Evolutionary conservation across 2,329 filamentous ascomycete species (phyloP).

Genomic region (Ascochyta viciae-villosae): DNA sequence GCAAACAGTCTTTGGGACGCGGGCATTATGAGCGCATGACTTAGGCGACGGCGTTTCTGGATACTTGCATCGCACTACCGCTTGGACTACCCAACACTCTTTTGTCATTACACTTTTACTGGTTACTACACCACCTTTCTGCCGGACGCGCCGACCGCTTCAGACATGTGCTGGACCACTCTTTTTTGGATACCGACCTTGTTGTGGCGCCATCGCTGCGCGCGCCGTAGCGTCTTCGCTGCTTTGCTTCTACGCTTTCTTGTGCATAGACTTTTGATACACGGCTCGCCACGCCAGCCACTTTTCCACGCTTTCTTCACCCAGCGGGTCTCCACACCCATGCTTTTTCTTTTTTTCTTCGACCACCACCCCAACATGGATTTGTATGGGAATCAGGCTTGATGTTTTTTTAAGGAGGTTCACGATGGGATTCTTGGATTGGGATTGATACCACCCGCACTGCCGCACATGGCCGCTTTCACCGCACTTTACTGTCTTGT

Average conservation of each 20-base stretch:
- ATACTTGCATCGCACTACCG: slow-evolving; percentile 11
- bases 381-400: slow-evolving; percentile 5
- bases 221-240: not conserved
- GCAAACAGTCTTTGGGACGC: not conserved
- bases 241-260: slow-evolving; percentile 1
- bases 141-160: slow-evolving; percentile 6
- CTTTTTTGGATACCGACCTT: not conserved
- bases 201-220: slow-evolving; percentile 1
- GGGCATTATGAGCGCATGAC: slow-evolving; percentile 23
- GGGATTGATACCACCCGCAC: slow-evolving; percentile 16
- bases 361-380: not conserved
- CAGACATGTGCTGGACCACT: slow-evolving; percentile 4
- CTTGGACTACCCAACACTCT: slow-evolving; percentile 13
- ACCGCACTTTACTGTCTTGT: not conserved
- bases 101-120: slow-evolving; percentile 2
- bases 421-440: slow-evolving; percentile 6
- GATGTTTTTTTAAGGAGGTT: slow-evolving; percentile 7
- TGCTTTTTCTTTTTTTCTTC: not conserved
- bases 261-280: slow-evolving; percentile 13
- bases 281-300: slow-evolving; percentile 11
- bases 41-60: slow-evolving; percentile 24
- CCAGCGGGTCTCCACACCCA: slow-evolving; percentile 1
- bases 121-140: not conserved
- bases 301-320: slow-evolving; percentile 1
- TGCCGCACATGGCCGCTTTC: slow-evolving; percentile 8